Conservation (phyloP, 2,329 filamentous ascomycete genomes). For the Diplodia sapinea region DNA sequence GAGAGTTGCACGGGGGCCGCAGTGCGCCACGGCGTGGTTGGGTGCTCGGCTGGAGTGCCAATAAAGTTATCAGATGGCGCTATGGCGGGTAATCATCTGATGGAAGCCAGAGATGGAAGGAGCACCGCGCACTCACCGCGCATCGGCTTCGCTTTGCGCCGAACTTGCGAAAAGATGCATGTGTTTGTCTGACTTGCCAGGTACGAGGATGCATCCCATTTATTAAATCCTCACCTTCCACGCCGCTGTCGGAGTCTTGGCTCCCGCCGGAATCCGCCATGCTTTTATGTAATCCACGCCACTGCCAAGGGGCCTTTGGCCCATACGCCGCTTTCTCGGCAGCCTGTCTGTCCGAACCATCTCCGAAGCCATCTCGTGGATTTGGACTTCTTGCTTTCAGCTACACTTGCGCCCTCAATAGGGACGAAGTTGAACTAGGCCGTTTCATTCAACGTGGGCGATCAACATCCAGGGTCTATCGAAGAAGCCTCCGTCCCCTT, state of each 20-base stretch:
- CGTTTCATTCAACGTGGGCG: no score
- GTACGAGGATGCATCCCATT: not conserved
- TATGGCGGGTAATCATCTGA: slow-evolving; percentile 23
- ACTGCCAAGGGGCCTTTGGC: not conserved
- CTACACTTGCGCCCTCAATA: not conserved
- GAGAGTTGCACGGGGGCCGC: not conserved
- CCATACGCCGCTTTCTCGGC: not conserved
- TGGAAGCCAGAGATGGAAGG: not conserved
- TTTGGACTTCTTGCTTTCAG: not conserved
- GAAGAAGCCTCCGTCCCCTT: not conserved
- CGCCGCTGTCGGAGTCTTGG: not conserved
- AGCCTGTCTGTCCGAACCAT: not conserved
- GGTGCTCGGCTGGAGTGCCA: slow-evolving; percentile 13
- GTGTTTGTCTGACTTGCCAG: not conserved
- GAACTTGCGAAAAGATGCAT: not conserved
- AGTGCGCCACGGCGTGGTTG: not conserved
- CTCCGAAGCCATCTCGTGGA: not conserved
- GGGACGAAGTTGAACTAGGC: not conserved
- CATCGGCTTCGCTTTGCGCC: not conserved
- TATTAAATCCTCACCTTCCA: not conserved
- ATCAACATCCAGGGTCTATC: not conserved
- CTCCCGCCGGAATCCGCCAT: not conserved
- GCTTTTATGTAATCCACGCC: not conserved
- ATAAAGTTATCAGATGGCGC: slow-evolving; percentile 28
- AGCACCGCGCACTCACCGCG: not conserved